phyloP scores from a whole-genome alignment of 1,284 basidiomycete genomes.

The Phellopilus nigrolimitatus region DNA sequence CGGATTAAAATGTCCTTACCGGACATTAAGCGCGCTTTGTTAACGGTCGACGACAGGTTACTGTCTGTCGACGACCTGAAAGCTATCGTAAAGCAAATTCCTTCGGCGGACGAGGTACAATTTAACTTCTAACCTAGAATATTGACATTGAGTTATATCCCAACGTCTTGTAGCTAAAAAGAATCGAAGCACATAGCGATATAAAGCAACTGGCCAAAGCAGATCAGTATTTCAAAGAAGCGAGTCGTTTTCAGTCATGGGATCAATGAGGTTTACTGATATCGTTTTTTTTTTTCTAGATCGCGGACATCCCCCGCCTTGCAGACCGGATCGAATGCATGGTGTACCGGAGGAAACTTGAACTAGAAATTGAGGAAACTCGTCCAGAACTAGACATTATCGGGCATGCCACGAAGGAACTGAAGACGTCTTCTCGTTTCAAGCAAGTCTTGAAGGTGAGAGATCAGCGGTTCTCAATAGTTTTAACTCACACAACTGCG shows the following conservation, averaged over 20 bases:
- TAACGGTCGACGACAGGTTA: slow-evolving; percentile 64
- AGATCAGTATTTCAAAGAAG: slow-evolving; percentile 81
- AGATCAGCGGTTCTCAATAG: no score
- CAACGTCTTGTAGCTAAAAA: slow-evolving; percentile 40
- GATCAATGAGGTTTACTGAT: not conserved
- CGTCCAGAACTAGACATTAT: slow-evolving; percentile 78
- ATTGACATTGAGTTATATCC: not conserved
- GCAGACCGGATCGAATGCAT: slow-evolving; percentile 73
- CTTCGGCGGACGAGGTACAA: slow-evolving; percentile 70
- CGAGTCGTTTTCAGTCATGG: slow-evolving; percentile 29
- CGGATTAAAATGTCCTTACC: slow-evolving; percentile 61
- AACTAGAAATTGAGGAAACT: slow-evolving; percentile 80
- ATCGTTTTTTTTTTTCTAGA: slow-evolving; percentile 41
- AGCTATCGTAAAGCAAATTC: slow-evolving; percentile 67
- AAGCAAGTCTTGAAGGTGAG: slow-evolving; percentile 66
- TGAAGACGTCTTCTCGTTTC: slow-evolving; percentile 67
- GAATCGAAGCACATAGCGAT: slow-evolving; percentile 65
- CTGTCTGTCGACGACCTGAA: slow-evolving; percentile 70
- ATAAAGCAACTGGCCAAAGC: slow-evolving; percentile 71
- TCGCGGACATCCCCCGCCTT: slow-evolving; percentile 75
- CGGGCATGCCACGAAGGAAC: slow-evolving; percentile 68
- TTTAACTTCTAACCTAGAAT: no score
- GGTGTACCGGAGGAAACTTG: slow-evolving; percentile 77
- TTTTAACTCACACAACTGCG: not conserved
- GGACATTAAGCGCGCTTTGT: slow-evolving; percentile 62